Evolutionary conservation across 2,329 filamentous ascomycete species (phyloP).

Genomic region (Talaromyces sp.): DNA sequence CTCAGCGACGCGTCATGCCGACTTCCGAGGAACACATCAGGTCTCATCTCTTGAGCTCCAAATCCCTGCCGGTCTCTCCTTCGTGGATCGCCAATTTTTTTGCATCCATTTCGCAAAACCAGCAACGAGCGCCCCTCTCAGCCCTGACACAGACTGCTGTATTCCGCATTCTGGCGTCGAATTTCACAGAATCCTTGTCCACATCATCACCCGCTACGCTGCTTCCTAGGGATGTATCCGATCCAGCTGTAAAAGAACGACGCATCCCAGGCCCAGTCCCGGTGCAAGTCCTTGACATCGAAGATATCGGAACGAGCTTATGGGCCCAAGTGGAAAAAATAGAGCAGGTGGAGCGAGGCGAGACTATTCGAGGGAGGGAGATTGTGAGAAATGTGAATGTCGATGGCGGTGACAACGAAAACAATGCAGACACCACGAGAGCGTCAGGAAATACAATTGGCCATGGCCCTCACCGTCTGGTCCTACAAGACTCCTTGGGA

Average conservation of each 20-base stretch:
- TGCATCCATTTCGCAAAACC: conserved; percentile 45
- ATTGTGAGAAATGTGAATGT: conserved; percentile 67
- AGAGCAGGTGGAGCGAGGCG: conserved; percentile 47
- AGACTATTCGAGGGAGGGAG: conserved; percentile 63
- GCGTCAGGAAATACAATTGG: conserved; percentile 14
- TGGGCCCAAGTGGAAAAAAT: conserved; percentile 83
- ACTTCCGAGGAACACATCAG: conserved; percentile 32
- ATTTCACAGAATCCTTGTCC: conserved; percentile 61
- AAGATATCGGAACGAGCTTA: conserved; percentile 72
- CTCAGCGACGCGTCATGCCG: conserved; percentile 18
- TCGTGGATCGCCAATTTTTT: conserved; percentile 63
- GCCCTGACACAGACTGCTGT: conserved; percentile 74
- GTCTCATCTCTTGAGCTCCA: conserved; percentile 51
- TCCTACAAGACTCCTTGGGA: conserved; percentile 75
- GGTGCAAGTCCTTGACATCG: conserved; percentile 79
- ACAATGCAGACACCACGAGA: not conserved
- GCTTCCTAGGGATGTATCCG: conserved; percentile 56
- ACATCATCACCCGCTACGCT: conserved; percentile 41
- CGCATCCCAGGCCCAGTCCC: conserved; percentile 58
- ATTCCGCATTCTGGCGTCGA: conserved; percentile 71
- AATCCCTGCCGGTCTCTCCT: conserved; percentile 50
- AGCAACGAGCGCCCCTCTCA: conserved; percentile 57
- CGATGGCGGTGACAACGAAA: conserved; percentile 40
- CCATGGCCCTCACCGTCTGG: conserved; percentile 66
- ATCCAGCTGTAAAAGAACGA: conserved; percentile 51